Evolutionary conservation across 306 rosid species (phyloP), one percentile per base, ranked within the genome.

Genomic region (Dalbergia cochinchinensis): DNA sequence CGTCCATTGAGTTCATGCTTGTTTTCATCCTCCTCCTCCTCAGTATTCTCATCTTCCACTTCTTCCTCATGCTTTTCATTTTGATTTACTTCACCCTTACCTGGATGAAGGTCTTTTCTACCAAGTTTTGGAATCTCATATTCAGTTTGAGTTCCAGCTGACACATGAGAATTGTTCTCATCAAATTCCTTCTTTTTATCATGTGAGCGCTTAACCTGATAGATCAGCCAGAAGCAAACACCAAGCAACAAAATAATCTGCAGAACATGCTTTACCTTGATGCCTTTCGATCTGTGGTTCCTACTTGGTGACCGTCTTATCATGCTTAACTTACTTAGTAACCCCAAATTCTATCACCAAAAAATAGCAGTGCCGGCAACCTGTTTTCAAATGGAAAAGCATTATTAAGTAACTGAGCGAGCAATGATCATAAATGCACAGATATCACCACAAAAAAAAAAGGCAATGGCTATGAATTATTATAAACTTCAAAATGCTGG

Each of bases 121-220:
- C 97, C 98, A 22, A 90, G 85, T 73, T 89, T 91, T 65, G 22
- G 68, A 82, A 69, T 59, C 50, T 71, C 88, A 78, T 48, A 66
- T 7, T 67, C 81, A 39, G 64, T 83, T 54, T 65, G 73, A 68
- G 75, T 78, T 69, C 78, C 50, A 42, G 34, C 66, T 0, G 83
- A 68, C 65, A 51, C 33, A 66, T 80, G 82, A 53, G 68, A 50
- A 80, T 84, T 90, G 45, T 74, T 85, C 80, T 82, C 89, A 57
- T 78, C 86, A 64, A 83, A 86, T 63, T 85, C 89, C 77, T 80
- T 87, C 84, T 87, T 91, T 89, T 94, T 94, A 66, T 94, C 98
- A 79, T 88, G 93, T 55, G 98, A 91, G 69, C 75, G 97, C 85
- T 94, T 91, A 73, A 94, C 86, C 88, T 94, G 98, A 83, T 94